phyloP scores from a whole-genome alignment of 2,329 filamentous ascomycete species.

The Hysterium pulicare region DNA sequence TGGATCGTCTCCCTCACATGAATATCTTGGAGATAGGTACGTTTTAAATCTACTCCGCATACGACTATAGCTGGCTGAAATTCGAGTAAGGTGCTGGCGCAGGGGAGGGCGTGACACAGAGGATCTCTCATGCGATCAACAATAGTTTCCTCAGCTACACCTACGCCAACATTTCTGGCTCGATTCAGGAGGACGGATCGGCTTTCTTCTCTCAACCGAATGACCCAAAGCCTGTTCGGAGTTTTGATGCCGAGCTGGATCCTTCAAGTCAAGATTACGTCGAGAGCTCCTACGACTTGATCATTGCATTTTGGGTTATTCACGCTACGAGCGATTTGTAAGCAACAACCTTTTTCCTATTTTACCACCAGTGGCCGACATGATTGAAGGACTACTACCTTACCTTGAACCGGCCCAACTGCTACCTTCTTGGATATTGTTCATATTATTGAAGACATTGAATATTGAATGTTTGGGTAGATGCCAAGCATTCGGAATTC shows the following conservation, averaged over 20 bases:
- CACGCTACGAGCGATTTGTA: background rate
- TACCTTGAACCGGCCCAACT: too few relatives aligned
- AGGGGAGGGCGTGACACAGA: conserved; percentile 11
- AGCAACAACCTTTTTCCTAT: too few relatives aligned
- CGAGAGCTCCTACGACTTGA: conserved; percentile 13
- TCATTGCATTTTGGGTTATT: conserved; percentile 10
- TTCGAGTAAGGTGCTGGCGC: too few relatives aligned
- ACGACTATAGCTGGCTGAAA: too few relatives aligned
- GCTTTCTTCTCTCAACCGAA: conserved; percentile 3
- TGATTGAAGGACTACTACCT: too few relatives aligned
- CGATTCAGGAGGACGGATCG: conserved; percentile 10
- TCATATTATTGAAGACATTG: too few relatives aligned
- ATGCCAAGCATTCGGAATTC: too few relatives aligned
- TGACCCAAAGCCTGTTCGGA: conserved; percentile 13
- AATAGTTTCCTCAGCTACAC: conserved; percentile 10
- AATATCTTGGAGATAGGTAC: conserved; percentile 11
- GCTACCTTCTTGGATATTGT: too few relatives aligned
- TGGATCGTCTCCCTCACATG: conserved; percentile 12
- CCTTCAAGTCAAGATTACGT: conserved; percentile 11
- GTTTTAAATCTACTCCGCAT: too few relatives aligned
- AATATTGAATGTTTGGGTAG: too few relatives aligned
- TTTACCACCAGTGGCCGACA: too few relatives aligned
- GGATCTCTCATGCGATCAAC: conserved; percentile 3
- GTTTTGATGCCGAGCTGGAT: conserved; percentile 7
- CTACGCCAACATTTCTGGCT: conserved; percentile 21